These are phyloP conservation scores for Colletotrichum sp. DNA, from an alignment of 2,329 filamentous ascomycete species.

Conservation along the genomic window DNA sequence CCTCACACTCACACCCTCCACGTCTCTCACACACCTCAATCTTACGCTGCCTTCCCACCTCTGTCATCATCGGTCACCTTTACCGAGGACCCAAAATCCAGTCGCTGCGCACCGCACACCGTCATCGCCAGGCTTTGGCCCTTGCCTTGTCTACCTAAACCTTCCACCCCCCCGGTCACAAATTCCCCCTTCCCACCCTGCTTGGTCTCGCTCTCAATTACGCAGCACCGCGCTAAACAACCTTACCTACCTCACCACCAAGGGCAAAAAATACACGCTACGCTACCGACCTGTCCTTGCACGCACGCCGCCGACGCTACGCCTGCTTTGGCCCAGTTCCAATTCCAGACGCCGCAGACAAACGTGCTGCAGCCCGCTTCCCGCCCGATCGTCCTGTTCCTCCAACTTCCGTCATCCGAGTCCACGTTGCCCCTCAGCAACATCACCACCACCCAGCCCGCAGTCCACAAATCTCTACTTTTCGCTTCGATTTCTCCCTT, in stretches of 20 bases:
- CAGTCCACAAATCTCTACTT: slow-evolving; percentile 14
- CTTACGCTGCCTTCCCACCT: neutral
- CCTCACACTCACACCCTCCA: neutral
- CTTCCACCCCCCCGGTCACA: slow-evolving; percentile 3
- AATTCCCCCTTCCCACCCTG: slow-evolving; percentile 2
- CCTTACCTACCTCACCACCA: neutral
- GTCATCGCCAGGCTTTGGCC: slow-evolving; percentile 10
- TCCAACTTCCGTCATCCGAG: slow-evolving; percentile 21
- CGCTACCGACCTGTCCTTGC: neutral
- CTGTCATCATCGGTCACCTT: slow-evolving; percentile 13
- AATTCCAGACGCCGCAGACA: neutral
- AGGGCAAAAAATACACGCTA: neutral
- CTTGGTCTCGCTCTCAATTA: neutral
- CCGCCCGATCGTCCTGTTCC: slow-evolving; percentile 15
- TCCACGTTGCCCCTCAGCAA: slow-evolving; percentile 19
- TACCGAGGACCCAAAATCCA: neutral
- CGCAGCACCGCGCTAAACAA: neutral
- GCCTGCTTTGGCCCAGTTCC: neutral
- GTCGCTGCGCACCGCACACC: neutral
- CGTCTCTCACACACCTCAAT: neutral
- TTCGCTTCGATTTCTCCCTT: slow-evolving; percentile 14
- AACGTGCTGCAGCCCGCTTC: slow-evolving; percentile 6
- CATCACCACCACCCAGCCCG: slow-evolving; percentile 7
- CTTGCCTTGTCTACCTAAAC: slow-evolving; percentile 5
- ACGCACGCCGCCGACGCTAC: neutral